Conservation (phyloP, 352 stramenopile genomes). For the Halophytophthora polymorphica region DNA sequence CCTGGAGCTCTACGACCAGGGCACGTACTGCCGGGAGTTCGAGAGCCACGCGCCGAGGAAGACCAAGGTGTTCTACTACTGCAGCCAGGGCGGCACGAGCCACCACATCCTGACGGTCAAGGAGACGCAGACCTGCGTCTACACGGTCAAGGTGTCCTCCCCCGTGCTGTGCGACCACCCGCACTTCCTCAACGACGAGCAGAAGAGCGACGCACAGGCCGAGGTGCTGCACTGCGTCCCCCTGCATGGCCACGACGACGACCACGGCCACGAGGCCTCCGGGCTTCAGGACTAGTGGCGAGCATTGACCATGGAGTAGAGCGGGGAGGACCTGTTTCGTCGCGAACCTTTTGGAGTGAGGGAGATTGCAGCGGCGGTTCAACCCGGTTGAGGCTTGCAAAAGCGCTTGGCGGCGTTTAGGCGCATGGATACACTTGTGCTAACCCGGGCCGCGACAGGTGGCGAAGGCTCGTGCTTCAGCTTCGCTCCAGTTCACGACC, state of each 20-base stretch:
- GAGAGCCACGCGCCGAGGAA: slow-evolving; percentile 55
- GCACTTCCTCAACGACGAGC: slow-evolving; percentile 75
- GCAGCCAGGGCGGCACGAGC: slow-evolving; percentile 56
- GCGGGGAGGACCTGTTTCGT: too few relatives aligned
- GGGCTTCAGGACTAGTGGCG: slow-evolving; percentile 7
- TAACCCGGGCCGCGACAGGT: too few relatives aligned
- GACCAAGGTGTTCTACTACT: slow-evolving; percentile 74
- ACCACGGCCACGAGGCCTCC: slow-evolving; percentile 2
- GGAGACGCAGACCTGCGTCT: slow-evolving; percentile 80
- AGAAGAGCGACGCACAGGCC: slow-evolving; percentile 42
- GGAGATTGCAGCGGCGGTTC: too few relatives aligned
- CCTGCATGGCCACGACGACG: slow-evolving; percentile 3
- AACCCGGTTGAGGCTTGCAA: too few relatives aligned
- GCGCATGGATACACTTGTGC: too few relatives aligned
- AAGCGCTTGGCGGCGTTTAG: too few relatives aligned
- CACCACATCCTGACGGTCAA: slow-evolving; percentile 77
- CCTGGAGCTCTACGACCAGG: slow-evolving; percentile 63
- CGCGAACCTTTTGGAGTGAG: too few relatives aligned
- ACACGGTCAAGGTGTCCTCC: slow-evolving; percentile 78
- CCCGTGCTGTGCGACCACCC: slow-evolving; percentile 75
- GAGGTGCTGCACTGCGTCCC: slow-evolving; percentile 78
- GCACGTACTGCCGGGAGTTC: slow-evolving; percentile 75
- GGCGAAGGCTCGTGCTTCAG: too few relatives aligned
- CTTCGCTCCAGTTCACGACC: too few relatives aligned
- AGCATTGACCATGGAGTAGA: too few relatives aligned